A percentile compares a stretch with the other conserved stretches of the same genome.
Conservation (phyloP, 176 grass and related monocot genomes). For the Triticum timopheevii region DNA sequence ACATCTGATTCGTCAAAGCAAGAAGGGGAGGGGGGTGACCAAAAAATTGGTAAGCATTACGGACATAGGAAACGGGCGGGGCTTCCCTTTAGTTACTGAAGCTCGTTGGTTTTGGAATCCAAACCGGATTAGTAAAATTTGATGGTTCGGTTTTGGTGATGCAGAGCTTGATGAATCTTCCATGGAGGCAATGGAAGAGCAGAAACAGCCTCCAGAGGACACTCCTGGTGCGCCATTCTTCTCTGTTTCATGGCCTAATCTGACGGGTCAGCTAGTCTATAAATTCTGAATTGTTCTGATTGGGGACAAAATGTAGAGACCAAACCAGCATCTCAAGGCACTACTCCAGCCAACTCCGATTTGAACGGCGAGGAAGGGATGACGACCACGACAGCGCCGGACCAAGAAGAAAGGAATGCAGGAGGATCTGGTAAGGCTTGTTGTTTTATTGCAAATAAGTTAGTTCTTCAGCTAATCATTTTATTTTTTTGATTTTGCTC, state of each 20-base stretch:
- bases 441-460: neutral
- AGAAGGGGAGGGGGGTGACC: neutral
- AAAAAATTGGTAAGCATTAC: neutral
- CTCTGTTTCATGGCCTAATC: neutral
- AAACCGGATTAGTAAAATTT: neutral
- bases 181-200: constrained; percentile 2
- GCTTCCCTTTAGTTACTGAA: neutral
- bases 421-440: constrained; percentile 27
- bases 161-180: constrained; percentile 11
- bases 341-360: neutral
- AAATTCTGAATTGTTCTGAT: constrained; percentile 10
- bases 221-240: constrained; percentile 25
- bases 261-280: neutral
- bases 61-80: neutral
- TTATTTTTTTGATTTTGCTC: neutral
- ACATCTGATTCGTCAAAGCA: neutral
- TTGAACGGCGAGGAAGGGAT: neutral
- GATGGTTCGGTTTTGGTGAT: constrained; percentile 12
- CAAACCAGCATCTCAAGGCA: neutral
- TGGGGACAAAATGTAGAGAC: constrained; percentile 26
- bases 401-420: neutral
- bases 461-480: neutral
- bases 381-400: neutral
- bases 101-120: neutral
- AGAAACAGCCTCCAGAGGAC: constrained; percentile 10